phyloP scores from a whole-genome alignment of 352 stramenopile genomes.

The Phytopythium delawarense region DNA sequence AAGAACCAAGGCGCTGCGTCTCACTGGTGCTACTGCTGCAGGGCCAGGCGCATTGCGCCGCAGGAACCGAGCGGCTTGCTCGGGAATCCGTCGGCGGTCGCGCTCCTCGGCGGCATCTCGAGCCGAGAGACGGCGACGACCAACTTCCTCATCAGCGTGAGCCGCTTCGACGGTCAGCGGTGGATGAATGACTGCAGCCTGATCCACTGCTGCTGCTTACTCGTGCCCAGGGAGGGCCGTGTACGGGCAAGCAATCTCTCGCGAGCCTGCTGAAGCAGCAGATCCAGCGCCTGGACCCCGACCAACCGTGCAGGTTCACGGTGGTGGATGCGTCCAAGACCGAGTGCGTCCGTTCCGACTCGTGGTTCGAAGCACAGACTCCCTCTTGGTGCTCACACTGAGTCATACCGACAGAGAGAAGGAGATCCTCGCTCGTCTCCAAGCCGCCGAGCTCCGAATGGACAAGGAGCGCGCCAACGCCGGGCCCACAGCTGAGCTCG shows the following conservation, averaged over 20 bases:
- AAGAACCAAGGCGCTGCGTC: background rate
- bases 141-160: conserved; percentile 74
- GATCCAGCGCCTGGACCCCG: conserved; percentile 17
- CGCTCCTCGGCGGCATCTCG: conserved; percentile 26
- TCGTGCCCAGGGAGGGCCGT: conserved; percentile 31
- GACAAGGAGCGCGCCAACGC: conserved; percentile 16
- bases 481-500: background rate
- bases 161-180: background rate
- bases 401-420: conserved; percentile 24
- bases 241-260: conserved; percentile 49
- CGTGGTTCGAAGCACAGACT: background rate
- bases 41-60: conserved; percentile 35
- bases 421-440: conserved; percentile 33
- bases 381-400: background rate
- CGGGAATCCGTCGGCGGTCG: conserved; percentile 39
- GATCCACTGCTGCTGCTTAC: background rate
- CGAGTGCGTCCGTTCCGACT: conserved; percentile 3
- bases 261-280: conserved; percentile 32
- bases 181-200: background rate
- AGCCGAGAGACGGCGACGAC: conserved; percentile 4
- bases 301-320: conserved; percentile 21
- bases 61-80: conserved; percentile 37
- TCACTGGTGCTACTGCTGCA: conserved; percentile 5
- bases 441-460: conserved; percentile 18
- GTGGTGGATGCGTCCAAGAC: conserved; percentile 24